phyloP scores from a whole-genome alignment of 202 grass and related monocot species.

The Setaria italica region DNA sequence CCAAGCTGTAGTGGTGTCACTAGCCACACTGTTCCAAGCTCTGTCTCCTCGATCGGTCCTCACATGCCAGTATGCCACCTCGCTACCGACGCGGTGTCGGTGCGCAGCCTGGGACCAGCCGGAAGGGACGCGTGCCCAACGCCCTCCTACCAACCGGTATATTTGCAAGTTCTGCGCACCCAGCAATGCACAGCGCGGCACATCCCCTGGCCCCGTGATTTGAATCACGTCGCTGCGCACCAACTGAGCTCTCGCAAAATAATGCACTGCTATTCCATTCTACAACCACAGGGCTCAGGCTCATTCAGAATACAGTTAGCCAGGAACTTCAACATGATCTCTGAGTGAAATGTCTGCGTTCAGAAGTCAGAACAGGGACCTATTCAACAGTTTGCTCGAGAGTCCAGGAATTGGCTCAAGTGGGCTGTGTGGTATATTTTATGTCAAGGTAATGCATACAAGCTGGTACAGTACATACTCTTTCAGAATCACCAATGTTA shows the following conservation, averaged over 20 bases:
- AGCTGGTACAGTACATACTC: constrained; percentile 30
- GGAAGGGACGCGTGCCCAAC: not conserved
- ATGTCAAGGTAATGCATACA: constrained; percentile 40
- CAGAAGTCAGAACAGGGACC: not conserved
- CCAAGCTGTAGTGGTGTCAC: not conserved
- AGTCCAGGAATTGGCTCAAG: constrained; percentile 32
- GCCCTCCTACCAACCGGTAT: not conserved
- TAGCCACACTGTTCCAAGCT: not conserved
- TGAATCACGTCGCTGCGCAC: not conserved
- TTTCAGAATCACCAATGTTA: constrained; percentile 22
- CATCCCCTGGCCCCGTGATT: not conserved
- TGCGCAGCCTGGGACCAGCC: not conserved
- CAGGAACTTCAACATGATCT: not conserved
- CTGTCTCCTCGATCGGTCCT: not conserved
- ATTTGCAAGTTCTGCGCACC: not conserved
- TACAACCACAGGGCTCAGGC: too few relatives aligned
- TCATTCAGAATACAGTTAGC: not conserved
- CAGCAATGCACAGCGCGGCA: not conserved
- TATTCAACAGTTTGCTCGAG: not conserved
- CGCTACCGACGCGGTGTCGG: not conserved
- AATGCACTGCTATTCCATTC: too few relatives aligned
- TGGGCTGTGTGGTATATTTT: constrained; percentile 36
- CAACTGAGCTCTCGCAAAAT: not conserved
- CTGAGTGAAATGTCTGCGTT: not conserved
- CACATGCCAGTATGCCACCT: not conserved